These are phyloP conservation scores for Testicularia cyperi DNA, from an alignment of 1,284 basidiomycete genomes.

Conservation along the genomic window DNA sequence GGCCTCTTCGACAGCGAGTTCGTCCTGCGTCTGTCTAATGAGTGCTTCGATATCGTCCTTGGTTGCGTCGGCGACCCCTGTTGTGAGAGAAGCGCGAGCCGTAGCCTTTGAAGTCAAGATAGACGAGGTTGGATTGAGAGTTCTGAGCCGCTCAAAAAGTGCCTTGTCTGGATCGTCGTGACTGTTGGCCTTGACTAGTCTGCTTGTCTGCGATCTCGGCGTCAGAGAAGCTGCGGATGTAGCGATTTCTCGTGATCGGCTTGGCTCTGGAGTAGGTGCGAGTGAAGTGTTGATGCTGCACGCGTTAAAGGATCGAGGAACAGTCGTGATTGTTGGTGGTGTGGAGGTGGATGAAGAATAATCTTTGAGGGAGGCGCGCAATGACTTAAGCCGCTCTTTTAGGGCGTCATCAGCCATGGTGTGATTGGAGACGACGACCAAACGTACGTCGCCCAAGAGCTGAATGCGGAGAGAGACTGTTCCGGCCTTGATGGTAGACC, in stretches of 20 bases:
- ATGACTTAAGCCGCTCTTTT: constrained; percentile 21
- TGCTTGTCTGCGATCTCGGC: no score
- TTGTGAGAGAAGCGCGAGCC: background rate
- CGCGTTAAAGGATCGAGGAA: no score
- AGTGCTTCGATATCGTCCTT: constrained; percentile 35
- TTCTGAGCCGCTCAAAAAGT: background rate
- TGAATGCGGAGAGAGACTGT: no score
- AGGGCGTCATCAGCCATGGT: constrained; percentile 28
- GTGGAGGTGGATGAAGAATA: background rate
- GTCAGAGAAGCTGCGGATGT: background rate
- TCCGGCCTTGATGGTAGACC: no score
- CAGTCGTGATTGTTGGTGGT: background rate
- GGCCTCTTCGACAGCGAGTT: constrained; percentile 15
- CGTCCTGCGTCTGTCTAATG: constrained; percentile 17
- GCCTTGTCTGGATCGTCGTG: background rate
- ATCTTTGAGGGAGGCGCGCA: background rate
- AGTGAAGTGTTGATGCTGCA: background rate
- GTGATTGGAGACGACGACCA: no score
- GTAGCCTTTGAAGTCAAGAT: background rate
- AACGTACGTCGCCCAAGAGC: no score
- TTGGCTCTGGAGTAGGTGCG: background rate
- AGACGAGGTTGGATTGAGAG: background rate
- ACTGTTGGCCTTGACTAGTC: no score
- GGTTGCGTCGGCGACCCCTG: background rate
- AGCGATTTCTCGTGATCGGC: background rate